Conservation (phyloP, 1,284 basidiomycete genomes). For the Puccinia coronata region DNA sequence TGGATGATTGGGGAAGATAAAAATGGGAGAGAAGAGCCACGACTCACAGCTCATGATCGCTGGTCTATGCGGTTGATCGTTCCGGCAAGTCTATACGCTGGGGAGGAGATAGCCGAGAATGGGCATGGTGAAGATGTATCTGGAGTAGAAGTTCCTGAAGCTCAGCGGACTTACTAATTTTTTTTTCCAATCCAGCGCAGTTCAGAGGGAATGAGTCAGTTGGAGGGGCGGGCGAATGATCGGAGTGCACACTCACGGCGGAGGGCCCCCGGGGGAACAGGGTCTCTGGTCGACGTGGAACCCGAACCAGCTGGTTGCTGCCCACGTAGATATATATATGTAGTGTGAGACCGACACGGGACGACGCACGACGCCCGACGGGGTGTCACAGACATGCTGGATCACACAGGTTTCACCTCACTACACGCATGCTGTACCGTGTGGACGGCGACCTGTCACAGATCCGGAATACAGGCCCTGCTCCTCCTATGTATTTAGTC, state of each 20-base stretch:
- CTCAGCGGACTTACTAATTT: no score
- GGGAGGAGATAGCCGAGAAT: not conserved
- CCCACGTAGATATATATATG: not conserved
- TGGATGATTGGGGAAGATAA: not conserved
- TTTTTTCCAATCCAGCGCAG: no score
- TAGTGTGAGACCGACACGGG: not conserved
- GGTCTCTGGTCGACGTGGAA: slow-evolving; percentile 4
- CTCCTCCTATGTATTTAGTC: no score
- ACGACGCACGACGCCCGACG: not conserved
- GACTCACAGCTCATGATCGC: slow-evolving; percentile 14
- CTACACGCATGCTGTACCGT: no score
- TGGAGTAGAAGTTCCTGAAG: no score
- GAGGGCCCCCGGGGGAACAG: not conserved
- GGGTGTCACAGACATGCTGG: not conserved
- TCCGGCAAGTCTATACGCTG: not conserved
- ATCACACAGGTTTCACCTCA: no score
- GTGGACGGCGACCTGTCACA: no score
- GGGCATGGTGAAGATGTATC: not conserved
- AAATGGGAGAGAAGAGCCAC: no score
- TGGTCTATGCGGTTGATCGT: not conserved
- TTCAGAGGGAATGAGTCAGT: no score
- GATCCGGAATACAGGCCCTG: no score
- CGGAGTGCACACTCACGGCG: no score
- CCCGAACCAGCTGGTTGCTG: not conserved
- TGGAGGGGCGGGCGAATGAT: no score